Base-by-base conservation (phyloP, 305 asterid species). In the Solanum hybrid region DNA sequence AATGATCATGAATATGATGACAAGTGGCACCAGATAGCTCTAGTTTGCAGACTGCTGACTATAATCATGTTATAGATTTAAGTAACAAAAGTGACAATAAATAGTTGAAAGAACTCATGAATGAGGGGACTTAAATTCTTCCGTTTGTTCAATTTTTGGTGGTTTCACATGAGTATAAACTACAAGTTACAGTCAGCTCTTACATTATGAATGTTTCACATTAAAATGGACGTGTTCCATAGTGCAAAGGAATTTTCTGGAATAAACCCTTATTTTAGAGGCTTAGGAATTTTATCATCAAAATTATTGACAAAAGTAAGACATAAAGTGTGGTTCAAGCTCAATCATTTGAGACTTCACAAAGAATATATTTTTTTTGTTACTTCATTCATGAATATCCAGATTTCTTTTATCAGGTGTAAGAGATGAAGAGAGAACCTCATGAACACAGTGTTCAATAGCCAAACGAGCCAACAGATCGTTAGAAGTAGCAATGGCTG, bases 371-470 rank as follows among this genome's bases (percentile, higher is more conserved):
- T 33, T 2, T 15, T 15, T 34, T 70, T 22, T 32, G 24, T 73
- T 38, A 80, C 73, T 41, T 88, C 79, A 65, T 29, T 61, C 37
- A 80, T 86, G 17, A 10, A 85, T 85, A 57, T 85, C 88, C 51
- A 20, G 32, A 32, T 32, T 61, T 11, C 41, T 32, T 51, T 61
- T 85, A 22, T 76, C 39, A 41, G 70, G 89, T 51, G 38, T 27
- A 34, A 68, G 89, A 32, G 89, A 83, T 24, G 10, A 36, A 27
- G 89, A 81, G 82, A 89, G 77, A 89, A 97, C 99, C 99, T 97
- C 99, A 73, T 97, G 99, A 91, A 97, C 99, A 79, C 99, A 97
- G 57, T 96, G 99, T 70, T 97, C 99, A 68, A 97, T 91, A 70
- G 99, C 98, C 90, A 97, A 90, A 72, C 99, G 98, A 70, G 98